Evolutionary conservation across 2,329 filamentous ascomycete species (phyloP), one percentile per base, ranked within the genome.

Genomic region (Dissoconium aciculare): DNA sequence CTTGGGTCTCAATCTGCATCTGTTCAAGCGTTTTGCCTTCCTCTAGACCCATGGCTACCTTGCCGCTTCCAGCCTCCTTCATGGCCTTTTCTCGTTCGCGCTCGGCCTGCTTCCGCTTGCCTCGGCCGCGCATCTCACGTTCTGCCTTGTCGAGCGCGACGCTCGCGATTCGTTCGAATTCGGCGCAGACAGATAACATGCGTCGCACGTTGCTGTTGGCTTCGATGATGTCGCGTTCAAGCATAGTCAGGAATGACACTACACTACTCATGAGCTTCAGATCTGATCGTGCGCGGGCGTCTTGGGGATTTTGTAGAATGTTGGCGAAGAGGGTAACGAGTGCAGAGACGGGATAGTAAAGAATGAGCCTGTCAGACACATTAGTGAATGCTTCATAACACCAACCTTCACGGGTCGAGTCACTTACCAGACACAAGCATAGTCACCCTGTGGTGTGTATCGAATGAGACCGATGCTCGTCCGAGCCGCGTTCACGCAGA

Each of bases 341-440:
- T 1, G 89, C 81, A 1, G 89, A 92, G 5, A 98, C 85, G 0
- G 89, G 89, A 58, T 93, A 98, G 57, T 98, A 98, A 8, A 95
- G 63, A 42, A 94, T 82, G 50, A 98, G 69, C 83, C 69, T 73
- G 28, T 15, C 11, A 13, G 15, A 25, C 21, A n/a, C 15, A 26
- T 15, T 19, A 32, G n/a, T 11, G 14, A 30, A 8, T 13, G 16
- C 11, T 15, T 15, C 14, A 16, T 6, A 5, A 21, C 16, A 9
- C 31, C 5, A 24, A 13, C n/a, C 19, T 8, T 8, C 8, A 23
- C 8, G 19, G 10, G 14, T 33, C 6, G 28, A 13, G 11, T 3
- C 5, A 39, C 77, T 62, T 60, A 91, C 87, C 89, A 98, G 31
- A 95, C 85, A 56, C 84, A 94, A 28, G 81, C 78, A 50, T 85